These are phyloP conservation scores for Suillus alpinus DNA, from an alignment of 768 basidiomycete species.

Conservation along the genomic window DNA sequence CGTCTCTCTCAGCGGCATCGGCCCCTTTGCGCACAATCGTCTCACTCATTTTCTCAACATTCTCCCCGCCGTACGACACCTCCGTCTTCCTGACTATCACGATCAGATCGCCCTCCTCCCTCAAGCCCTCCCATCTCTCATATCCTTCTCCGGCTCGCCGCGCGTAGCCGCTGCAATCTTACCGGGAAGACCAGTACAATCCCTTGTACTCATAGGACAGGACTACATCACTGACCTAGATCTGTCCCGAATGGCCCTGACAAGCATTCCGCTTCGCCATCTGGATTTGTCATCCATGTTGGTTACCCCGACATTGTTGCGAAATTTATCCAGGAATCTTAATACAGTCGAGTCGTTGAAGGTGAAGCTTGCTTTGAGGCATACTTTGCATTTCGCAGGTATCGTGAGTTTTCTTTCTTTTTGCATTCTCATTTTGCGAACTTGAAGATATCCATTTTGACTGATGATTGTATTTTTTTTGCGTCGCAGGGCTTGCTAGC, in stretches of 20 bases:
- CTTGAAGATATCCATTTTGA: background rate
- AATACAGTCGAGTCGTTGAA: conserved; percentile 48
- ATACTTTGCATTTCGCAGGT: conserved; percentile 64
- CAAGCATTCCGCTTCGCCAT: conserved; percentile 45
- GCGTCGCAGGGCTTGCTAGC: conserved; percentile 50
- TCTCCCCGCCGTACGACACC: conserved; percentile 41
- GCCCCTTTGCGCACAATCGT: conserved; percentile 34
- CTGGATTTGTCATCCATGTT: conserved; percentile 62
- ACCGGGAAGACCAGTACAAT: conserved; percentile 58
- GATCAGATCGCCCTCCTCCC: conserved; percentile 39
- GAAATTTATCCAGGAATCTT: conserved; percentile 53
- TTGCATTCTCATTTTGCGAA: conserved; percentile 1
- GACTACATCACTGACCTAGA: conserved; percentile 55
- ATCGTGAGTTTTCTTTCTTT: conserved; percentile 48
- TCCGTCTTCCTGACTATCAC: conserved; percentile 47
- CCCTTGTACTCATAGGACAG: conserved; percentile 54
- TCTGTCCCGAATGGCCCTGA: conserved; percentile 47
- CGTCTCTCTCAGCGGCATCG: conserved; percentile 42
- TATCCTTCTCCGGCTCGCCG: conserved; percentile 58
- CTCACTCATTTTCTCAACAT: conserved; percentile 43
- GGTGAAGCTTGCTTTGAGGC: conserved; percentile 57
- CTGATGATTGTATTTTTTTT: conserved; percentile 2
- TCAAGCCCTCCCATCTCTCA: conserved; percentile 45
- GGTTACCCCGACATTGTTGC: conserved; percentile 54
- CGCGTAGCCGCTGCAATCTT: conserved; percentile 57